Evolutionary conservation across 2,329 filamentous ascomycete species (phyloP), one percentile per base, ranked within the genome.

Genomic region (Alternaria sp.): DNA sequence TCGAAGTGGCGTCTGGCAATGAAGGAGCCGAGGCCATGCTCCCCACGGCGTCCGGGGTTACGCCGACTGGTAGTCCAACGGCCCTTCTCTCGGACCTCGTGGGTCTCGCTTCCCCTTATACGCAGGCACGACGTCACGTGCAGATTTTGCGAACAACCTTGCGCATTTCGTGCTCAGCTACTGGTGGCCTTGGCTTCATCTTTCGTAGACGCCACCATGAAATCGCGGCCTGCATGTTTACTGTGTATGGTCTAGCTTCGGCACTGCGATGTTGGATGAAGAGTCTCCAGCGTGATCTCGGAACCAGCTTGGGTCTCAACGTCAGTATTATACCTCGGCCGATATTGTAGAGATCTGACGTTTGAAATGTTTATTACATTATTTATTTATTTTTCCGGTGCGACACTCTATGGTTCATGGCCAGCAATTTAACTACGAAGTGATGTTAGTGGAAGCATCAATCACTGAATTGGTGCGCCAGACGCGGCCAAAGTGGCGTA

Each of bases 401-500:
- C 14, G 24, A 48, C 44, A 48, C 31, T 17, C 36, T 48, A 36
- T 48, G 29, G 21, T 24, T 10, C 26, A 13, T 8, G 21, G 23
- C 36, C 21, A 48, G 44, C 26, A 24, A 26, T 48, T 48, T 1
- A 24, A 24, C 23, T 48, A 26, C 21, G 33, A 17, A 24, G 39
- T 5, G 21, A 21, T 13, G 37, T 44, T 48, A n/a, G 24, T 21
- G 13, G 24, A 28, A 42, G 9, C 23, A 23, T 45, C 24, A 36
- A 28, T 33, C 31, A 56, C 21, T 53, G 49, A 17, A 56, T 40
- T 13, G 48, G 54, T 36, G 59, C 41, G 31, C 67, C 67, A 34
- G 62, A 63, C 4, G 67, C 66, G 44, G 61, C 62, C 28, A 70
- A 14, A 23, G 67, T 70, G 39, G 39, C 65, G 37, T 70, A 70